Evolutionary conservation across 1,284 basidiomycete genomes (phyloP), one percentile per base, ranked within the genome.

Genomic region (Moesziomyces globuligerus): DNA sequence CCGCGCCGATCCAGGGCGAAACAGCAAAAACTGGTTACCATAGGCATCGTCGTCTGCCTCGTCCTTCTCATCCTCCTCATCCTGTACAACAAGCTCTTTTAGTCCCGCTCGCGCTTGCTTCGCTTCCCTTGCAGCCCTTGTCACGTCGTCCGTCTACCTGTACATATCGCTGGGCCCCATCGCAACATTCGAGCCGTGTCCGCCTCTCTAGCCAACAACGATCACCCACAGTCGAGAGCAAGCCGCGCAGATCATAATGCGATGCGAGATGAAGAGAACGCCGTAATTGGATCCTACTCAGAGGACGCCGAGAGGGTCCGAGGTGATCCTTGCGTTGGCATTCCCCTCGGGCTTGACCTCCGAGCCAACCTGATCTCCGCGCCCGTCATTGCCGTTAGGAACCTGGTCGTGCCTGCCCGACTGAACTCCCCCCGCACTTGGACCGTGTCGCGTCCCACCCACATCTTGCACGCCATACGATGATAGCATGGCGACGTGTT

Each of bases 41-140:
- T 62, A 50, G 79, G 71, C 21, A 82, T 82, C 61, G 66, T 82
- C 23, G 58, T 64, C 42, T 74, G 81, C 48, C 73, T 82, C 21
- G 76, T 82, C n/a, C 68, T 82, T 21, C 65, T 82, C 36, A 82
- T 82, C 42, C 62, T 82, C 29, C 68, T 82, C 36, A 82, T 82
- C 48, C 67, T 82, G 41, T 81, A 81, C 62, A 67, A 73, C 64
- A 81, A 81, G 65, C 54, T 81, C 58, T 76, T 71, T 47, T 61
- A 24, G 21, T 17, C 32, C 34, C 28, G 17, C 26, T 3, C 11
- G 21, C 17, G 11, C 26, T 6, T 13, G n/a, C 18, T 42, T 7
- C 25, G n/a, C 17, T 43, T 17, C 18, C 6, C 21, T 39, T 40
- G 38, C 38, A 23, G 36, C 39, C 39, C 42, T 3, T 34, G 32